Evolutionary conservation across 2,329 filamentous ascomycete species (phyloP), one percentile per base, ranked within the genome.

Genomic region (Pestalotiopsis sp.): DNA sequence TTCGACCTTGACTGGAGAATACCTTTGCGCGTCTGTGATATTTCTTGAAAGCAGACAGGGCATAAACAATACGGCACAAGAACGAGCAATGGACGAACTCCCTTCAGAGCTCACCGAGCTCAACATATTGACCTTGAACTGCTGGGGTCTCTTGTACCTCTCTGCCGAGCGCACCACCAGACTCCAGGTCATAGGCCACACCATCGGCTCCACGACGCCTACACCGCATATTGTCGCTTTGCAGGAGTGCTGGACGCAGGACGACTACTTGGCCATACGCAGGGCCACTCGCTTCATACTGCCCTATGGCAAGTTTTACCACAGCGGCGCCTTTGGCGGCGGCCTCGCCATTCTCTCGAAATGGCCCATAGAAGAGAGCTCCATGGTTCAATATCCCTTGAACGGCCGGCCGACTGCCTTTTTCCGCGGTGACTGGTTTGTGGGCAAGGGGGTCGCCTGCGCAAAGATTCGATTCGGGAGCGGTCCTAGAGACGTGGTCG

Each of bases 381-480:
- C 87, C 75, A 97, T 98, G 94, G 87, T 90, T 73, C 86, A 86
- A 3, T 99, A 98, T 78, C 90, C 94, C n/a, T 86, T 99, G 66
- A 98, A 97, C 79, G 96, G 96, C 20, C 88, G 95, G 20, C 96
- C 96, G 5, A 95, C 94, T 11, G 95, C 95, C 4, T 97, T 98
- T 81, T 98, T 92, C 82, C 87, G 95, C 70, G 96, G 96, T 12
- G 95, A 98, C 80, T 98, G 95, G 94, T 98, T 91, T 77, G 95
- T 98, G 11, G 96, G 96, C 0, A 98, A 98, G 79, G 96, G 96
- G 17, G 90, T 98, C 57, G 96, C 95, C 6, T 92, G 89, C 76
- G 95, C 95, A 2, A 88, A 88, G 71, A 92, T 98, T 73, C 85
- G 92, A 3, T 91, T 92, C 73, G 93, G 93, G 0, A 82, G 87